phyloP scores from a whole-genome alignment of 2,329 filamentous ascomycete species.

The Exophiala sideris region DNA sequence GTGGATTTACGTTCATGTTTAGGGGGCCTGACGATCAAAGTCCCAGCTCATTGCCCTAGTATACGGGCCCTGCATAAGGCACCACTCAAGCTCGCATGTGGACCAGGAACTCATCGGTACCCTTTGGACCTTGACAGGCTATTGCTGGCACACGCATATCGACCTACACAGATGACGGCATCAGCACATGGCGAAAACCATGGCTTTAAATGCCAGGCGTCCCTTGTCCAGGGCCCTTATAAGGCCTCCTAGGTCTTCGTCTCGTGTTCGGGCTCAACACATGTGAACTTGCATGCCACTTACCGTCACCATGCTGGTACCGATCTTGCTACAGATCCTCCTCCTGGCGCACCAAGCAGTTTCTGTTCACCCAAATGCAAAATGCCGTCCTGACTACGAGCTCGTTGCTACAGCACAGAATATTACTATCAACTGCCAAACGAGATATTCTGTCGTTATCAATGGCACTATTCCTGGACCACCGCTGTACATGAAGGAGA shows the following conservation, averaged over 20 bases:
- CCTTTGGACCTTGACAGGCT: too few species aligned
- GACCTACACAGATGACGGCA: too few species aligned
- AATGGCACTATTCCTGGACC: constrained; percentile 56
- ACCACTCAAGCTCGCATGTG: not conserved
- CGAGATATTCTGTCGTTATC: constrained; percentile 47
- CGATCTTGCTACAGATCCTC: not conserved
- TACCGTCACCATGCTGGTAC: not conserved
- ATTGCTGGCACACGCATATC: too few species aligned
- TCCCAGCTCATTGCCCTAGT: not conserved
- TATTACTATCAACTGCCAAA: constrained; percentile 46
- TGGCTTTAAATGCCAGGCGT: too few species aligned
- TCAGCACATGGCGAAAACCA: too few species aligned
- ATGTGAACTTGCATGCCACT: not conserved
- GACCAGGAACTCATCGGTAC: too few species aligned
- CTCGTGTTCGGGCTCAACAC: too few species aligned
- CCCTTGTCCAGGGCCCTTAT: too few species aligned
- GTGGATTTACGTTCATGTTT: not conserved
- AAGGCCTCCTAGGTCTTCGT: too few species aligned
- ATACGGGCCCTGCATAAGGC: not conserved
- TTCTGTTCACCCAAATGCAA: not conserved
- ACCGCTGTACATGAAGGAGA: constrained; percentile 43
- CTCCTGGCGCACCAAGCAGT: not conserved
- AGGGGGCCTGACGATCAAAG: not conserved
- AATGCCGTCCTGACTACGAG: constrained; percentile 41
- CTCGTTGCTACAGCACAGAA: constrained; percentile 45